Percentiles rank a stretch among this genome's conserved stretches.
These are phyloP conservation scores for Kurtzmaniella quercitrusa DNA, from an alignment of 1,139 yeast genomes.

Conservation along the genomic window DNA sequence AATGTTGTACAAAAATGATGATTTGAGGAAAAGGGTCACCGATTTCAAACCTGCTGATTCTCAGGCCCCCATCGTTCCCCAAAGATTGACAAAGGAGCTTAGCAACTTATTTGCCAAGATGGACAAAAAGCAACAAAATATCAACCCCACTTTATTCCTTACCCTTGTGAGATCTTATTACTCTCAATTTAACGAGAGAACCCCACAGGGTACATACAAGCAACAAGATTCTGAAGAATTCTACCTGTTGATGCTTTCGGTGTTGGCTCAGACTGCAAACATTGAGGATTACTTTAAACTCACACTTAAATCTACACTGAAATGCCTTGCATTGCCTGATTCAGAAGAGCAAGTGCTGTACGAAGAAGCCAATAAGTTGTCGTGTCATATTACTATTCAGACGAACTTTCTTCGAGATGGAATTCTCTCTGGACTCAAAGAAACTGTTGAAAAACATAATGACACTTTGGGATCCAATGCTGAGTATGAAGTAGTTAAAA, in stretches of 20 bases:
- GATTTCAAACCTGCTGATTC: constrained; percentile 13
- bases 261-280: constrained; percentile 47
- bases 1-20: constrained; percentile 66
- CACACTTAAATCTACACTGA: constrained; percentile 57
- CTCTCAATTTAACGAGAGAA: constrained; percentile 88
- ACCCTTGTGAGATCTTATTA: constrained; percentile 58
- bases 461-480: constrained; percentile 69
- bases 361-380: constrained; percentile 64
- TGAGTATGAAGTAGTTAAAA: constrained; percentile 62
- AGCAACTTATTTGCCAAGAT: constrained; percentile 44
- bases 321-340: constrained; percentile 55
- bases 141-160: constrained; percentile 63
- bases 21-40: constrained; percentile 38
- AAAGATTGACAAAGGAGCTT: constrained; percentile 22
- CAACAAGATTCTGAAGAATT: constrained; percentile 99
- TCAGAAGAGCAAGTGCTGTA: constrained; percentile 45
- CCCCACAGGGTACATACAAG: constrained; percentile 66
- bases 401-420: constrained; percentile 93
- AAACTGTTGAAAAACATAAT: constrained; percentile 72
- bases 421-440: constrained; percentile 67
- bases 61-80: constrained; percentile 11
- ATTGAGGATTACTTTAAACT: constrained; percentile 62
- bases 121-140: constrained; percentile 43
- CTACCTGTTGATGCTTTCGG: constrained; percentile 69
- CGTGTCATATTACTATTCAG: constrained; percentile 81